phyloP scores from a whole-genome alignment of 345 rosid genomes.

The Kandelia obovata region DNA sequence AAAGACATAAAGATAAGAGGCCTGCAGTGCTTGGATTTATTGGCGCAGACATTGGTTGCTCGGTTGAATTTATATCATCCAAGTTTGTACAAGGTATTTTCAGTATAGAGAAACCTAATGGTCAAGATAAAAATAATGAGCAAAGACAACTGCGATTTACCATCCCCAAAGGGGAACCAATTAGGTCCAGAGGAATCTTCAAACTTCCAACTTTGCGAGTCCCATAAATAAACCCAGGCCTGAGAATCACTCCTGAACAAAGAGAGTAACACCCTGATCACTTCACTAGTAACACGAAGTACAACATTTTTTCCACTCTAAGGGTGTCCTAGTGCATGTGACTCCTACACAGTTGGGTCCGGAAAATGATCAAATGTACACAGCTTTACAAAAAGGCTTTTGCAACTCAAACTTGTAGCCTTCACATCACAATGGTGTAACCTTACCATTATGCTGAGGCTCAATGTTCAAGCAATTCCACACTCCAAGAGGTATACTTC shows the following conservation, averaged over 20 bases:
- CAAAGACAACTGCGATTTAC: conserved; percentile 34
- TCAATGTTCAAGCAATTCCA: no score
- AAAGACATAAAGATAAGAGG: no score
- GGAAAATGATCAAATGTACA: no score
- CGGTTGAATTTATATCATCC: neutral
- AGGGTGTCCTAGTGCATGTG: neutral
- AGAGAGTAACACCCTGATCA: neutral
- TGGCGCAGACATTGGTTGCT: neutral
- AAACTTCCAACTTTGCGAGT: conserved; percentile 74
- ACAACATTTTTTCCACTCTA: no score
- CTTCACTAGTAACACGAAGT: no score
- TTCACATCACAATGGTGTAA: no score
- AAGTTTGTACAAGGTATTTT: no score
- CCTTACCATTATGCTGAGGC: no score
- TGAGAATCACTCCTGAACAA: conserved; percentile 71
- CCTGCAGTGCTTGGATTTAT: no score
- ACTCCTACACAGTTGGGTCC: neutral
- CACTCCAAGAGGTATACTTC: no score
- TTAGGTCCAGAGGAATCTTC: conserved; percentile 74
- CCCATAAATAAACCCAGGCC: conserved; percentile 96
- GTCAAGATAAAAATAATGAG: neutral
- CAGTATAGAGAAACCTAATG: neutral
- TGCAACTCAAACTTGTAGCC: no score
- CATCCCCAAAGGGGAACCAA: conserved; percentile 93
- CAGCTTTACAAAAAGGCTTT: no score